These are phyloP conservation scores for Setaria viridis DNA, from an alignment of 202 grass and related monocot genomes.

Conservation along the genomic window DNA sequence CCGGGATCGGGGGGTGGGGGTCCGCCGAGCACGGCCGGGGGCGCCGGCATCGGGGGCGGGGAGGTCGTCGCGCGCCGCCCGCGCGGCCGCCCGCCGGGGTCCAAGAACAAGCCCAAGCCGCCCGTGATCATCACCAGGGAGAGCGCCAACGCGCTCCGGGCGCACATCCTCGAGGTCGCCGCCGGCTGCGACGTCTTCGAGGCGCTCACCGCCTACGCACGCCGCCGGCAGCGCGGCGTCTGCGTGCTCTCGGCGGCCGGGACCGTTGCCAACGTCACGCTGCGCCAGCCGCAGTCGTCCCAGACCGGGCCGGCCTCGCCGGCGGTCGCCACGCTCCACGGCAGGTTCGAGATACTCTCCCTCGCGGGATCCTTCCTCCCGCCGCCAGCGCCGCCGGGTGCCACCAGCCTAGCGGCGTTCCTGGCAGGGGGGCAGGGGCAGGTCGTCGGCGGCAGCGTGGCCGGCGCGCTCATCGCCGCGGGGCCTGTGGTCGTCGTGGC, in stretches of 20 bases:
- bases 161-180: slow-evolving; percentile 93
- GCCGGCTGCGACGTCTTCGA: slow-evolving; percentile 93
- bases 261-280: slow-evolving; percentile 81
- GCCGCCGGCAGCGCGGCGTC: slow-evolving; percentile 88
- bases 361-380: slow-evolving; percentile 96
- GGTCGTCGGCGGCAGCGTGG: slow-evolving; percentile 86
- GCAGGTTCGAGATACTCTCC: slow-evolving; percentile 95
- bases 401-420: slow-evolving; percentile 91
- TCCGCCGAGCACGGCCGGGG: slow-evolving; percentile 21
- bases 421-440: slow-evolving; percentile 79
- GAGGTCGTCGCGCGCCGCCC: slow-evolving; percentile 67
- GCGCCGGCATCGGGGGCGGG: slow-evolving; percentile 48
- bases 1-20: slow-evolving; percentile 20
- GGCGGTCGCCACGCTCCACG: slow-evolving; percentile 72
- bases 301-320: slow-evolving; percentile 50
- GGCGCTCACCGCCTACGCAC: slow-evolving; percentile 76
- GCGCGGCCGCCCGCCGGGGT: slow-evolving; percentile 80
- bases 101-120: slow-evolving; percentile 98
- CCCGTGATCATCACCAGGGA: slow-evolving; percentile 98
- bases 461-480: slow-evolving; percentile 72
- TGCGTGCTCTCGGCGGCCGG: slow-evolving; percentile 92
- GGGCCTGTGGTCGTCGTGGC: slow-evolving; percentile 89
- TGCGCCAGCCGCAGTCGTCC: slow-evolving; percentile 69
- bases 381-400: slow-evolving; percentile 85
- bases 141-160: slow-evolving; percentile 87